Evolutionary conservation across 768 basidiomycete genomes (phyloP).

Genomic region (Boletus eberwhitei): DNA sequence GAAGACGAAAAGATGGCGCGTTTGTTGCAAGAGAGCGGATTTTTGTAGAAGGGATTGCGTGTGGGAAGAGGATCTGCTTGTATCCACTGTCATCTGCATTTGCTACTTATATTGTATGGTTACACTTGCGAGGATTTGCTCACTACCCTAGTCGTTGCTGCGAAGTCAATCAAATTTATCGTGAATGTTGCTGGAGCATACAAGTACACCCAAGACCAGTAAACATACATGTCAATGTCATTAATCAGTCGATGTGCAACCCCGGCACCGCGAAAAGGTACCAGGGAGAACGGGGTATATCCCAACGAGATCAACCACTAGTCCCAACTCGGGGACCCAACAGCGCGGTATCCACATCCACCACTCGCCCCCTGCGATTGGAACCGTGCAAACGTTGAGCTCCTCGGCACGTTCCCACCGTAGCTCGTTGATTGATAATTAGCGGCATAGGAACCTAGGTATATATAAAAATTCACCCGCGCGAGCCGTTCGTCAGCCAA

Average conservation of each 20-base stretch:
- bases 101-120: conserved; percentile 20
- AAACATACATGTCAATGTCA: background rate
- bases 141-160: conserved; percentile 7
- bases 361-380: conserved; percentile 10
- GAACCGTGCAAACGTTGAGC: conserved; percentile 3
- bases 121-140: conserved; percentile 13
- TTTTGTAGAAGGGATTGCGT: conserved; percentile 46
- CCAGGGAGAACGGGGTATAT: background rate
- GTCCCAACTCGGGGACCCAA: background rate
- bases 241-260: background rate
- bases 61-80: conserved; percentile 3
- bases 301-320: background rate
- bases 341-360: background rate
- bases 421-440: conserved; percentile 21
- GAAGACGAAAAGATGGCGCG: conserved; percentile 97
- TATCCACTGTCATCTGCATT: conserved; percentile 4
- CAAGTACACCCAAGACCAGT: background rate
- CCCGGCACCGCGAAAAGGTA: background rate
- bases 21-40: conserved; percentile 83
- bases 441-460: conserved; percentile 12
- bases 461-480: background rate
- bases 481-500: background rate
- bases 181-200: background rate
- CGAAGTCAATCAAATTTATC: background rate
- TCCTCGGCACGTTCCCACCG: conserved; percentile 15